These are phyloP conservation scores for Liquidambar formosana DNA, from an alignment of 164 flowering plant species.

Conservation along the genomic window DNA sequence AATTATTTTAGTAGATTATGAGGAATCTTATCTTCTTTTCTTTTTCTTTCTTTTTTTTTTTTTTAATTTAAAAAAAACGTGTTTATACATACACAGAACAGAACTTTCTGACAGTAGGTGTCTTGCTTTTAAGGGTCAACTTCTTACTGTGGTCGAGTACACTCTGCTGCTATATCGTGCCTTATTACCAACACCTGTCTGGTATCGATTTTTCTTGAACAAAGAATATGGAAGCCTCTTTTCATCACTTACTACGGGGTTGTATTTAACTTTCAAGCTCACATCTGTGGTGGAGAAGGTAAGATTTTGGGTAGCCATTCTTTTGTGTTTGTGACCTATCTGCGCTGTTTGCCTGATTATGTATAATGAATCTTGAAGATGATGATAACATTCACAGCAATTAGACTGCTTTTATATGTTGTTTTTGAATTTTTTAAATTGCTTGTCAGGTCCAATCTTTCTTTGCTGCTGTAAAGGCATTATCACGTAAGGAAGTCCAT, in stretches of 20 bases:
- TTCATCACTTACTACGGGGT: conserved; percentile 92
- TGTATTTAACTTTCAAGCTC: conserved; percentile 94
- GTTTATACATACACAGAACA: too few relatives aligned
- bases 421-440: not conserved
- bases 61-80: too few relatives aligned
- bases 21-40: not conserved
- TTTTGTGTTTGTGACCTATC: not conserved
- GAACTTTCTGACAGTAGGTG: conserved; percentile 1
- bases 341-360: not conserved
- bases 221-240: conserved; percentile 99
- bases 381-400: too few relatives aligned
- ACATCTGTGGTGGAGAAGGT: conserved; percentile 99
- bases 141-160: conserved; percentile 94
- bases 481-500: conserved; percentile 91
- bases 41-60: too few relatives aligned
- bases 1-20: not conserved
- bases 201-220: conserved; percentile 98
- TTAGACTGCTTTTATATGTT: not conserved
- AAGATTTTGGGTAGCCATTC: not conserved
- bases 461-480: conserved; percentile 78
- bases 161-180: conserved; percentile 86
- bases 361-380: too few relatives aligned
- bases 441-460: conserved; percentile 78
- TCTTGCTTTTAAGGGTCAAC: conserved; percentile 70
- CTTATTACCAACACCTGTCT: conserved; percentile 92